A percentile compares a stretch with the other conserved stretches of the same genome.
Evolutionary conservation across 2,329 filamentous ascomycete genomes (phyloP).

Genomic region (Monosporascus sp.): DNA sequence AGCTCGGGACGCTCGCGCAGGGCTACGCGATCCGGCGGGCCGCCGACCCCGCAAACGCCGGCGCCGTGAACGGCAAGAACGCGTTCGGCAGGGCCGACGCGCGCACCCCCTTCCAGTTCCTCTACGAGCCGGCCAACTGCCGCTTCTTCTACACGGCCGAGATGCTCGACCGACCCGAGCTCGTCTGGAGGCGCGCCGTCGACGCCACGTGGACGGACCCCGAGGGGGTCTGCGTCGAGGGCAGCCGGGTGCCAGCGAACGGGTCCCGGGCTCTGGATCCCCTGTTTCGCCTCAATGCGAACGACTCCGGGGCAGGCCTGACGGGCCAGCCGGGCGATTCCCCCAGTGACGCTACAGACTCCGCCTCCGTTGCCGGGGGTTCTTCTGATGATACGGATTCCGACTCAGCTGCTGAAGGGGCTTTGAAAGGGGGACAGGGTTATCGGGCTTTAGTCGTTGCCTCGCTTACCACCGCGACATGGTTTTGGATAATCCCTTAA

Average conservation of each 20-base stretch:
- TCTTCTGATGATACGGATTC: too few species aligned
- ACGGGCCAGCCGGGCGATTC: neutral
- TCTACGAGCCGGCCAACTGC: slow-evolving; percentile 38
- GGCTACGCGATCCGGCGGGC: slow-evolving; percentile 28
- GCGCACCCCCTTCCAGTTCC: slow-evolving; percentile 37
- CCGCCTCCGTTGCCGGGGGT: neutral
- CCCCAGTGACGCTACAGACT: neutral
- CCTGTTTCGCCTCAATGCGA: slow-evolving; percentile 2
- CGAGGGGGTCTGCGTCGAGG: slow-evolving; percentile 25
- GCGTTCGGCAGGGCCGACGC: slow-evolving; percentile 25
- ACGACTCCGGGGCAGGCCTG: too few species aligned
- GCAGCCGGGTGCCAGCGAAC: slow-evolving; percentile 20
- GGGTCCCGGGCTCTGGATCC: slow-evolving; percentile 13
- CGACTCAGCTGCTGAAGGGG: too few species aligned
- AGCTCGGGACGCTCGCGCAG: slow-evolving; percentile 26
- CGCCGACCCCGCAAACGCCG: slow-evolving; percentile 13
- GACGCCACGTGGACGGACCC: slow-evolving; percentile 31
- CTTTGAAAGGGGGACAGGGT: too few species aligned
- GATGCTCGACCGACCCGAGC: slow-evolving; percentile 34
- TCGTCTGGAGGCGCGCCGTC: slow-evolving; percentile 34
- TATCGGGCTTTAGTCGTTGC: too few species aligned
- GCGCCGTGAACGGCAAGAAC: slow-evolving; percentile 31
- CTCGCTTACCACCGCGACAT: too few species aligned
- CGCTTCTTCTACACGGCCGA: slow-evolving; percentile 40
- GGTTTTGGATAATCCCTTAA: too few species aligned